Evolutionary conservation across 2,329 filamentous ascomycete species (phyloP).

Genomic region (Aspergillus awamori): DNA sequence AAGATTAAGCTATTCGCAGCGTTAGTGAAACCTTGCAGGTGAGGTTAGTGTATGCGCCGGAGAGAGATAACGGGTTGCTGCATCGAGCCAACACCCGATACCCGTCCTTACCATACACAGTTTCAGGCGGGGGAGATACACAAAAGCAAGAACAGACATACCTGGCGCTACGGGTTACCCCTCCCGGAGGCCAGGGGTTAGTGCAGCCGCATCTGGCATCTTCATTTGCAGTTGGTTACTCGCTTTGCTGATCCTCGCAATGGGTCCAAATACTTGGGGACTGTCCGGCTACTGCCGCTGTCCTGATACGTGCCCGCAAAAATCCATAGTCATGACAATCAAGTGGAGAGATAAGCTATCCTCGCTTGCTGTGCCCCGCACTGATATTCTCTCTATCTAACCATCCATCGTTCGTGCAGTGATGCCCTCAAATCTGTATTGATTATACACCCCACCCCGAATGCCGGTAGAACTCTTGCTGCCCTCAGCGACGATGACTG

Average conservation of each 20-base stretch:
- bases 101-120: background rate
- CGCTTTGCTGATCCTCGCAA: background rate
- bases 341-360: background rate
- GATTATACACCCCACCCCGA: constrained; percentile 1
- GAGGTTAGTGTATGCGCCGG: constrained; percentile 1
- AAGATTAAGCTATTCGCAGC: background rate
- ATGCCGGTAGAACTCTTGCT: constrained; percentile 2
- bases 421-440: constrained; percentile 1
- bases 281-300: background rate
- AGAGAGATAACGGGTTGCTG: background rate
- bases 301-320: background rate
- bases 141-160: background rate
- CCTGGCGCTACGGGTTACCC: background rate
- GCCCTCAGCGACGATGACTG: constrained; percentile 1
- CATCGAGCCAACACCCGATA: background rate
- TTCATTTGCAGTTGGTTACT: background rate
- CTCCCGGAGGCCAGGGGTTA: background rate
- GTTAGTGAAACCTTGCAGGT: background rate
- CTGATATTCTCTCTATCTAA: background rate
- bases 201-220: background rate
- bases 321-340: background rate
- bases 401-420: background rate
- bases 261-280: background rate
- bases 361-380: background rate
- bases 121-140: background rate